These are phyloP conservation scores for Penicillium sp. DNA, from an alignment of 2,329 filamentous ascomycete genomes.

Conservation along the genomic window DNA sequence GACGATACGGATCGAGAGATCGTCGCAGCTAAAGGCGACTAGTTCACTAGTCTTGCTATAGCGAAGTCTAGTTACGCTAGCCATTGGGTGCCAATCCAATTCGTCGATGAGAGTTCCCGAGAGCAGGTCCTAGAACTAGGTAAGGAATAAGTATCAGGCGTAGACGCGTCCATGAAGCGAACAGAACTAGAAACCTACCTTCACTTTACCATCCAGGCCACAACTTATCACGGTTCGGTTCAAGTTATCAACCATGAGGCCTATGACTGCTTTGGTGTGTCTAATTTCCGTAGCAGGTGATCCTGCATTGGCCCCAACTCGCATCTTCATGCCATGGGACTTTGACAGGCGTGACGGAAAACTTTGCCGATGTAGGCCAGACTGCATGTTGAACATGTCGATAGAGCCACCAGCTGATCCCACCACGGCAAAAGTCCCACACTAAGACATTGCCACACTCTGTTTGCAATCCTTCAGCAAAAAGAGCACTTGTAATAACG, in stretches of 20 bases:
- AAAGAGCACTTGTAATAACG: neutral
- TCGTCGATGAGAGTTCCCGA: slow-evolving; percentile 73
- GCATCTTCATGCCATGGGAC: slow-evolving; percentile 34
- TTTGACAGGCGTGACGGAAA: slow-evolving; percentile 76
- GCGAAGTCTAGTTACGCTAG: slow-evolving; percentile 66
- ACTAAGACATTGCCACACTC: slow-evolving; percentile 81
- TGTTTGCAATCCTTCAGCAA: slow-evolving; percentile 35
- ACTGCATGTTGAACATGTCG: slow-evolving; percentile 96
- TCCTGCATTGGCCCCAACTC: neutral
- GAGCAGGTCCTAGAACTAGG: slow-evolving; percentile 91
- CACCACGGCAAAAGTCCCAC: slow-evolving; percentile 87
- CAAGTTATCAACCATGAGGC: slow-evolving; percentile 79
- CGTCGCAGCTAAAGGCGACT: slow-evolving; percentile 81
- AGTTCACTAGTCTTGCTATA: slow-evolving; percentile 81
- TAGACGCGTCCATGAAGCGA: neutral
- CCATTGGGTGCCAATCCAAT: slow-evolving; percentile 75
- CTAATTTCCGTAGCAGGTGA: slow-evolving; percentile 15
- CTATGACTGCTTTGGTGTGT: slow-evolving; percentile 72
- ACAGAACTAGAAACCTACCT: slow-evolving; percentile 41
- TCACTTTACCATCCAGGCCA: slow-evolving; percentile 82
- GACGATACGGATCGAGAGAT: slow-evolving; percentile 78
- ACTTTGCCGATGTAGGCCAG: slow-evolving; percentile 79
- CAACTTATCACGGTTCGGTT: slow-evolving; percentile 83
- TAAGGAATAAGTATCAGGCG: neutral
- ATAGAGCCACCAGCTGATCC: slow-evolving; percentile 78